Conservation (phyloP, 768 basidiomycete genomes). For the Termitomyces sp. region DNA sequence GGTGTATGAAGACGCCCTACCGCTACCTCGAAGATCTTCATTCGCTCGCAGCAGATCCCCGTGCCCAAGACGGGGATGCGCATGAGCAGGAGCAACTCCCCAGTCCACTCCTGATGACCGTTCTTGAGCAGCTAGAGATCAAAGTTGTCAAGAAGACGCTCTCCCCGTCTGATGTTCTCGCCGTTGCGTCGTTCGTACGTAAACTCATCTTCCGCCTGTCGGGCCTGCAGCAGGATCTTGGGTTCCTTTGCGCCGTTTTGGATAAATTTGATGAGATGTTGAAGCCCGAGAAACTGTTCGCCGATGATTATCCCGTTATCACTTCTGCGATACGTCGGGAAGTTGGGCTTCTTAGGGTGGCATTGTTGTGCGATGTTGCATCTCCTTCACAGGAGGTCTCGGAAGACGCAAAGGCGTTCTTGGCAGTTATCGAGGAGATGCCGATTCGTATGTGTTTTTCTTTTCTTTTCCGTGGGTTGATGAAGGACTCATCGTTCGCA, state of each 20-base stretch:
- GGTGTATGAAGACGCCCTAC: constrained; percentile 81
- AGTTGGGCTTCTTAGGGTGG: constrained; percentile 33
- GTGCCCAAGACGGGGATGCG: neutral
- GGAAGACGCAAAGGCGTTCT: constrained; percentile 37
- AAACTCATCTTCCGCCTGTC: constrained; percentile 56
- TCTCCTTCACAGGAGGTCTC: constrained; percentile 1
- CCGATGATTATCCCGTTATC: constrained; percentile 29
- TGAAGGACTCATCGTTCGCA: neutral
- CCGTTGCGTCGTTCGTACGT: constrained; percentile 62
- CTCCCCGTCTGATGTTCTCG: constrained; percentile 57
- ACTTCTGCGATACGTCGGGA: constrained; percentile 43
- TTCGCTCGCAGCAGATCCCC: constrained; percentile 22
- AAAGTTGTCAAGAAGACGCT: constrained; percentile 58
- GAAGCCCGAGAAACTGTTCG: constrained; percentile 24
- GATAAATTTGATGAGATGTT: constrained; percentile 35
- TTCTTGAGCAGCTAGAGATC: constrained; percentile 74
- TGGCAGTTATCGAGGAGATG: constrained; percentile 39
- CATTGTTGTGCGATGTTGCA: constrained; percentile 23
- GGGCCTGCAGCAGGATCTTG: constrained; percentile 46
- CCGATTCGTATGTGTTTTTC: constrained; percentile 44
- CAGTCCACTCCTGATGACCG: constrained; percentile 77
- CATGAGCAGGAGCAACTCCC: constrained; percentile 36
- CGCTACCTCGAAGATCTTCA: constrained; percentile 77
- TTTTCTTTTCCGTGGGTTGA: neutral
- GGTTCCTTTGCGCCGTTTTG: constrained; percentile 31